Evolutionary conservation across 2,329 filamentous ascomycete species (phyloP), one percentile per base, ranked within the genome.

Genomic region (Iodosphaeria phyllophila): DNA sequence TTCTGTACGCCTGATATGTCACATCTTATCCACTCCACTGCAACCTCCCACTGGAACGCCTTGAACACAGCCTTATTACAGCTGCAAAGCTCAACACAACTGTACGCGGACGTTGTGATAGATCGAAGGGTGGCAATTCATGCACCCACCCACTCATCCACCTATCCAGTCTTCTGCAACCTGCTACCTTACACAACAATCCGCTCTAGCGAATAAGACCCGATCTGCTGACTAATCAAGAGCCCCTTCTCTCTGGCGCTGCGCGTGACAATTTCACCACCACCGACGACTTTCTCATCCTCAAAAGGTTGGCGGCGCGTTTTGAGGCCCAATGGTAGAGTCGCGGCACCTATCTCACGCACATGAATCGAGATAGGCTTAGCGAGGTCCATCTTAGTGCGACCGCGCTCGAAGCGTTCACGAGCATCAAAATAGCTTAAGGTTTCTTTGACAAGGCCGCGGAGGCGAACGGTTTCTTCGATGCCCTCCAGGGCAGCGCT

Each of bases 121-220:
- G n/a, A n/a, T n/a, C n/a, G n/a, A n/a, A n/a, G n/a, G n/a, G n/a
- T n/a, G n/a, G n/a, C n/a, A 23, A 10, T 14, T 15, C 21, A 23
- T 24, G 17, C 28, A 34, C 12, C 32, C 32, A 4, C 12, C 32
- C 10, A 11, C 21, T 29, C 11, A 36, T 28, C 32, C 30, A 34
- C 41, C 31, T 53, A n/a, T n/a, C n/a, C n/a, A n/a, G n/a, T n/a
- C n/a, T n/a, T n/a, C n/a, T n/a, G n/a, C n/a, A n/a, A n/a, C n/a
- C n/a, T n/a, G n/a, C n/a, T 13, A 13, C 12, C 9, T 14, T 60
- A 80, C 39, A 82, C 55, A 26, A 63, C 49, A 37, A 92, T 71
- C 49, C 70, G 68, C 53, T 92, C 82, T 35, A 86, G 62, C 23
- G 77, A 80, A 52, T 93, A 92, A 35, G 74, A 69, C 28, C 76